Base-by-base conservation (phyloP, 805 yeast species). In the baker's yeast (Saccharomyces cerevisiae) region DNA sequence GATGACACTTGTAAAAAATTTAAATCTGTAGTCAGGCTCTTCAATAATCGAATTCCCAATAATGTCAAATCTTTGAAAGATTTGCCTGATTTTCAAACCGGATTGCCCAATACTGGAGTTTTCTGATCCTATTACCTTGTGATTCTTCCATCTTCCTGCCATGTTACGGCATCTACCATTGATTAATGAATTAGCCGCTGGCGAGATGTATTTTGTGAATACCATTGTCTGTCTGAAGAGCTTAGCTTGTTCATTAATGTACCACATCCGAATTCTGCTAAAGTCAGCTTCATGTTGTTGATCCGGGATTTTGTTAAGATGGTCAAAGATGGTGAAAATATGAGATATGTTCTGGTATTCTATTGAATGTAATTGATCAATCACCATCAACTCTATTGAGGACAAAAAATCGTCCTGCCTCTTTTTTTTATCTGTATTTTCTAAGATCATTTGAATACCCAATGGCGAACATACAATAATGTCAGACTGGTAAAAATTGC, bases 311-410 rank as follows among this genome's bases (percentile, higher is more conserved):
- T 77, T 74, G 70, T 91, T 90, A 54, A 90, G 60, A 65, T 85
- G 83, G 58, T 83, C 82, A 60, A 84, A 73, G n/a, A 86, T 70
- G 5, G 83, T 78, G 14, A 84, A 83, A 8, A 94, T 78, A 71
- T 92, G 96, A 41, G 86, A 86, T 91, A 97, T 87, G 65, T 91
- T 89, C 71, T 94, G 99, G 87, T 86, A 87, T 65, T 88, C 87
- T 59, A 91, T 76, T 30, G 89, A 87, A 64, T 90, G 90, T 11
- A 94, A 82, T 62, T 87, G 88, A 70, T 94, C 99, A 43, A 89
- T 71, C 21, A 91, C 72, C 50, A 85, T 70, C 3, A 94, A 69
- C 69, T 94, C 99, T 59, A 94, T 88, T 1, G 97, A 90, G 32
- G 95, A 84, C 55, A 94, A 71, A 64, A 90, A 94, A 68, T 91